Percentiles rank a stretch among this genome's conserved stretches.
phyloP scores from a whole-genome alignment of 208 protist species.

The Leishmania turanica region DNA sequence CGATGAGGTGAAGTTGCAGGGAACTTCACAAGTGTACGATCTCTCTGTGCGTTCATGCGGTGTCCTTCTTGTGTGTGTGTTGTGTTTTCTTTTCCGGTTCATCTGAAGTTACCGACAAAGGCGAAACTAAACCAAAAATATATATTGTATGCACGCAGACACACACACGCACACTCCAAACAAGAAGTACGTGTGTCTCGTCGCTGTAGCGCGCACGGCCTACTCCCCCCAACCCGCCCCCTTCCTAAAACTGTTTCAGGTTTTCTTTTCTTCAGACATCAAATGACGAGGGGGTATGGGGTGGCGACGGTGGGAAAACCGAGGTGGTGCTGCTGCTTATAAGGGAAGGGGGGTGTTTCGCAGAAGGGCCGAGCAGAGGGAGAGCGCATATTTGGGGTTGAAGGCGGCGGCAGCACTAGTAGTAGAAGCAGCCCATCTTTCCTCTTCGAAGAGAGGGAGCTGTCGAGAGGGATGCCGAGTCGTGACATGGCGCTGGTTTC shows the following conservation, averaged over 20 bases:
- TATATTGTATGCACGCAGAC: background rate
- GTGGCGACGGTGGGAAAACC: background rate
- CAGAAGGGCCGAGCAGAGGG: background rate
- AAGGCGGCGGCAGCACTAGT: background rate
- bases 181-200: background rate
- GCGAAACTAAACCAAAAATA: background rate
- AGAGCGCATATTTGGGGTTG: background rate
- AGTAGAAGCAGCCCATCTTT: background rate
- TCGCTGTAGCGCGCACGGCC: background rate
- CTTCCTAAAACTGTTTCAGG: background rate
- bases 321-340: background rate
- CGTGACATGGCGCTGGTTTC: background rate
- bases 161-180: background rate
- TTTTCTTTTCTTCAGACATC: background rate
- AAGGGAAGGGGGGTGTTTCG: background rate
- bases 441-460: background rate
- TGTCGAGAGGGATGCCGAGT: background rate
- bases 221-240: too few species aligned
- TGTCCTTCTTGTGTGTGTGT: background rate
- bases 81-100: background rate
- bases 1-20: background rate
- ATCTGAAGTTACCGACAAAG: background rate
- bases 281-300: background rate
- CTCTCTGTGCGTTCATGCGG: background rate
- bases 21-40: background rate